These are phyloP conservation scores for Ailanthus altissimus DNA, from an alignment of 345 rosid species.

Conservation along the genomic window DNA sequence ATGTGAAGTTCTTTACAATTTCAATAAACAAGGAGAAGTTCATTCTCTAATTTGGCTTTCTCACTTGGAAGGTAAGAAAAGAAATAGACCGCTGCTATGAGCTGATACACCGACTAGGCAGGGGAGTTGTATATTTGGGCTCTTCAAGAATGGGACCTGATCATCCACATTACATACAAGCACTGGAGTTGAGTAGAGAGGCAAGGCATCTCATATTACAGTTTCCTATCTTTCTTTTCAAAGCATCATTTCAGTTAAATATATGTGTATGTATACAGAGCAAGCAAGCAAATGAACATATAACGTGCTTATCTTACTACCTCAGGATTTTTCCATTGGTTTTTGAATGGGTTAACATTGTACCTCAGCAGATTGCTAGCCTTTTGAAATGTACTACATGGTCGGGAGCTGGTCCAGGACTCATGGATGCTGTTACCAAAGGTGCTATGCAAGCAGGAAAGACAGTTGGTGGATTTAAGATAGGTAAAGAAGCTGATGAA, in stretches of 20 bases:
- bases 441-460: slow-evolving; percentile 84
- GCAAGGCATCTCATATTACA: slow-evolving; percentile 44
- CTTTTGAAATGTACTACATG: slow-evolving; percentile 87
- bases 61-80: slow-evolving; percentile 68
- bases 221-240: neutral
- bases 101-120: slow-evolving; percentile 69
- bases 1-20: neutral
- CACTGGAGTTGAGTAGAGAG: slow-evolving; percentile 69
- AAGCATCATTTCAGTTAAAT: neutral
- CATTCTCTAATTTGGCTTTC: slow-evolving; percentile 22
- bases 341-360: neutral
- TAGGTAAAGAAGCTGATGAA: slow-evolving; percentile 83
- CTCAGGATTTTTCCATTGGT: neutral
- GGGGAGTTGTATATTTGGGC: slow-evolving; percentile 86
- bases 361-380: slow-evolving; percentile 57
- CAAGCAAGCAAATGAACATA: neutral
- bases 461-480: slow-evolving; percentile 84
- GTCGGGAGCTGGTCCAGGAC: slow-evolving; percentile 97
- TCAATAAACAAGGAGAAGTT: slow-evolving; percentile 12
- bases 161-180: slow-evolving; percentile 62
- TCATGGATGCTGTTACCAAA: slow-evolving; percentile 86
- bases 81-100: slow-evolving; percentile 74
- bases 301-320: neutral
- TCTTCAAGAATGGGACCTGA: slow-evolving; percentile 77
- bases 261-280: too few species aligned